phyloP scores from a whole-genome alignment of 176 grass and related monocot species.

The Thinopyrum elongatum region DNA sequence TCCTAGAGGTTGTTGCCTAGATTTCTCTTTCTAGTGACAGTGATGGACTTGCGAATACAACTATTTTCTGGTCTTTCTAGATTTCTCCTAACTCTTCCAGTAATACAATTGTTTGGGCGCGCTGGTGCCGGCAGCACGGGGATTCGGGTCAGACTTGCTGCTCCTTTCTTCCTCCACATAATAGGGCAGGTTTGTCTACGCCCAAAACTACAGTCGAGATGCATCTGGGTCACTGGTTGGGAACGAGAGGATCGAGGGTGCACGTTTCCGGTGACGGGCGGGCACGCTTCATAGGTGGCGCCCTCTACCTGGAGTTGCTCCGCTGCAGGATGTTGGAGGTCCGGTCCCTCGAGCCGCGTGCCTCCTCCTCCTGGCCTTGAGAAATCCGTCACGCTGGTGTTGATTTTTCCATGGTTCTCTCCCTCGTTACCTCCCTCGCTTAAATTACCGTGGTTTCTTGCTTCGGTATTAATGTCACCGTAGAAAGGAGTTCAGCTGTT shows the following conservation, averaged over 20 bases:
- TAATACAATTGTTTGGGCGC: too few species aligned
- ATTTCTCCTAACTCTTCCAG: too few species aligned
- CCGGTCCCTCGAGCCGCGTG: slow-evolving; percentile 58
- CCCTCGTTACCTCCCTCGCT: neutral
- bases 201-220: slow-evolving; percentile 6
- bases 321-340: slow-evolving; percentile 66
- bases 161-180: too few species aligned
- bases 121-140: too few species aligned
- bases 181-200: neutral
- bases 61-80: too few species aligned
- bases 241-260: slow-evolving; percentile 70
- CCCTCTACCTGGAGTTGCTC: slow-evolving; percentile 70
- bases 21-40: too few species aligned
- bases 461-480: neutral
- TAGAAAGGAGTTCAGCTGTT: neutral
- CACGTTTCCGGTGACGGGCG: slow-evolving; percentile 69
- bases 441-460: neutral
- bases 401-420: slow-evolving; percentile 48
- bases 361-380: slow-evolving; percentile 43
- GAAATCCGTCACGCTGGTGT: slow-evolving; percentile 50
- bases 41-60: too few species aligned
- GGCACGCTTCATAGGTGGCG: slow-evolving; percentile 63
- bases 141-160: too few species aligned
- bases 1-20: too few species aligned
- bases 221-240: slow-evolving; percentile 51